These are phyloP conservation scores for Acidomyces sp. DNA, from an alignment of 495 filamentous ascomycete species.

Conservation along the genomic window DNA sequence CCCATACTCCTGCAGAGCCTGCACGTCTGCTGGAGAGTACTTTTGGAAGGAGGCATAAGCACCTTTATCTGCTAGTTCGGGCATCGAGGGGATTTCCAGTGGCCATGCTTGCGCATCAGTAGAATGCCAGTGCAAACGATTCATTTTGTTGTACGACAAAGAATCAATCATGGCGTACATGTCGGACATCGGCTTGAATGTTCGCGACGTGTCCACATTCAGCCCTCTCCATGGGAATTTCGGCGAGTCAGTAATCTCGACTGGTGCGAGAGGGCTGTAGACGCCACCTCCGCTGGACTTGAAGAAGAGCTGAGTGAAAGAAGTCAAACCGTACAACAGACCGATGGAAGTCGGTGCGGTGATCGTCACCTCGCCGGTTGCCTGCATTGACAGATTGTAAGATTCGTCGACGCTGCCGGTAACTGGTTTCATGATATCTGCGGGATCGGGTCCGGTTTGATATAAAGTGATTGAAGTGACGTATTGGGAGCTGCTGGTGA, in stretches of 20 bases:
- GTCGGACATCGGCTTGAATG: constrained; percentile 47
- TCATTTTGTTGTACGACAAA: constrained; percentile 63
- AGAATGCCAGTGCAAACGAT: constrained; percentile 61
- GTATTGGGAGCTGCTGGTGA: constrained; percentile 30
- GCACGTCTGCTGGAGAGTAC: constrained; percentile 51
- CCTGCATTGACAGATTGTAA: constrained; percentile 48
- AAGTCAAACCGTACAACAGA: constrained; percentile 51
- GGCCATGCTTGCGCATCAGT: constrained; percentile 81
- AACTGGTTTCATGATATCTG: constrained; percentile 41
- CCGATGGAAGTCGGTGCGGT: constrained; percentile 50
- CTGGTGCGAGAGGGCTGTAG: constrained; percentile 55
- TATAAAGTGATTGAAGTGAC: constrained; percentile 44
- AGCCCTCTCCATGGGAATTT: constrained; percentile 59
- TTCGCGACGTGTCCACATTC: constrained; percentile 57
- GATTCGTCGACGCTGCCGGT: constrained; percentile 57
- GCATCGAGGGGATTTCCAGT: constrained; percentile 58
- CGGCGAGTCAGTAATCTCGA: constrained; percentile 52
- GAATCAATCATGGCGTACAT: constrained; percentile 61
- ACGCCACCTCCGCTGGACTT: constrained; percentile 40
- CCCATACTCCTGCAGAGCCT: constrained; percentile 53
- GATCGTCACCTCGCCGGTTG: constrained; percentile 43
- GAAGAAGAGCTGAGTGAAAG: constrained; percentile 67
- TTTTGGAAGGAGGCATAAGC: constrained; percentile 47
- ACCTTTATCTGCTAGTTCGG: constrained; percentile 53
- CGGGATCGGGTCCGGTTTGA: constrained; percentile 44